Evolutionary conservation across 176 grass and related monocot species (phyloP).

Genomic region (Tuctoria greenei): DNA sequence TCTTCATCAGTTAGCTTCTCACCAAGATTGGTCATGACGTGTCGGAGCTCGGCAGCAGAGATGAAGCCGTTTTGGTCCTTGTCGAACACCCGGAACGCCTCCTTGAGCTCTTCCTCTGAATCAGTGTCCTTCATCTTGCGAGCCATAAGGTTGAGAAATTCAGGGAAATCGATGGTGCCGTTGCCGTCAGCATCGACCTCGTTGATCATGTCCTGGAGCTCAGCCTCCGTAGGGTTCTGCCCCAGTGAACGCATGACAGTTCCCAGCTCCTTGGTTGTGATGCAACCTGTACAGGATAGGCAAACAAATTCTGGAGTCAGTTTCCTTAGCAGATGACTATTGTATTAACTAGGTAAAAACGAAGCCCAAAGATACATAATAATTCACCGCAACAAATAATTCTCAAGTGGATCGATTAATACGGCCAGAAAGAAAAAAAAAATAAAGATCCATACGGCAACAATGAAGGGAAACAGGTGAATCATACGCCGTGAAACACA

Average conservation of each 20-base stretch:
- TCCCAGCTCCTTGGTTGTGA: constrained; percentile 93
- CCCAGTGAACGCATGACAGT: constrained; percentile 90
- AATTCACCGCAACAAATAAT: too few species aligned
- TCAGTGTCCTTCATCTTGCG: too few species aligned
- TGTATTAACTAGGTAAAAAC: neutral
- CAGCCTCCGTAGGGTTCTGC: constrained; percentile 91
- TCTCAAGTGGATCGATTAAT: neutral
- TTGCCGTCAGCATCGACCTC: constrained; percentile 89
- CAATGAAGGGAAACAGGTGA: neutral
- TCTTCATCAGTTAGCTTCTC: too few species aligned
- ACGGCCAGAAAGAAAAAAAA: neutral
- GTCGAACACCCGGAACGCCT: too few species aligned
- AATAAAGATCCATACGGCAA: neutral
- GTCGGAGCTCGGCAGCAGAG: too few species aligned
- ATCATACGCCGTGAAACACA: neutral
- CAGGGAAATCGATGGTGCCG: constrained; percentile 85
- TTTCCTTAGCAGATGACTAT: neutral
- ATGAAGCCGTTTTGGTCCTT: too few species aligned
- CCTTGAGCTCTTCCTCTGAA: too few species aligned
- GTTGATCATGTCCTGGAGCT: constrained; percentile 97
- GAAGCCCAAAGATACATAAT: neutral
- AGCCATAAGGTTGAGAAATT: too few species aligned
- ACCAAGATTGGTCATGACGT: too few species aligned
- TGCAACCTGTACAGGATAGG: constrained; percentile 60
- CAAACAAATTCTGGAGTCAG: neutral